Conservation (phyloP, 2,329 filamentous ascomycete genomes). For the Bretziella fagacearum region DNA sequence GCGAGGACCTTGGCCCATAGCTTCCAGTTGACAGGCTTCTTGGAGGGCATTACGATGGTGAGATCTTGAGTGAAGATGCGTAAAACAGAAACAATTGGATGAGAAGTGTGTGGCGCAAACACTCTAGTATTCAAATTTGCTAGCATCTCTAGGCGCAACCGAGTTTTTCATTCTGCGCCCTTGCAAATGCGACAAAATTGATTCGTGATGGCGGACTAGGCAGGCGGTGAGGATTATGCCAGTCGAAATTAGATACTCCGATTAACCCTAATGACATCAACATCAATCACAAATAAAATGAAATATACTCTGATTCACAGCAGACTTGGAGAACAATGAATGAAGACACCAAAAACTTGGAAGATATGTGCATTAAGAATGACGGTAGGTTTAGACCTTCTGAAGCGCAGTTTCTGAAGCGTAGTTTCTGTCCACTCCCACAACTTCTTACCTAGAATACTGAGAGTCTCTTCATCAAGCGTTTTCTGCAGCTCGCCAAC, state of each 20-base stretch:
- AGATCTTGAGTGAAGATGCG: background rate
- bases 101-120: background rate
- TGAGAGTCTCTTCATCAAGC: background rate
- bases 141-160: background rate
- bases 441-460: background rate
- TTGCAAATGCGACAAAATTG: constrained; percentile 12
- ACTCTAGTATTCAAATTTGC: background rate
- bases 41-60: background rate
- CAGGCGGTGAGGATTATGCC: constrained; percentile 9
- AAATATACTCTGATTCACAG: too few species aligned
- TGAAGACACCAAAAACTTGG: too few species aligned
- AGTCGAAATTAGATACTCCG: background rate
- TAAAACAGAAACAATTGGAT: background rate
- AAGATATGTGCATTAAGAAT: too few species aligned
- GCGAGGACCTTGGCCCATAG: constrained; percentile 53
- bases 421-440: background rate
- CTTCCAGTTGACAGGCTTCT: constrained; percentile 24
- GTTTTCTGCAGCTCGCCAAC: background rate
- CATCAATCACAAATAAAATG: too few species aligned
- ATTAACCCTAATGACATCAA: background rate
- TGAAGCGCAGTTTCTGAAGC: too few species aligned
- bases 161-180: constrained; percentile 1
- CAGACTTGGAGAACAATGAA: too few species aligned
- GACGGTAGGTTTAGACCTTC: too few species aligned
- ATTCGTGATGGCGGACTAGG: constrained; percentile 1